Conservation (phyloP, 2,329 filamentous ascomycete species). For the Colletotrichum neosansevieriae region DNA sequence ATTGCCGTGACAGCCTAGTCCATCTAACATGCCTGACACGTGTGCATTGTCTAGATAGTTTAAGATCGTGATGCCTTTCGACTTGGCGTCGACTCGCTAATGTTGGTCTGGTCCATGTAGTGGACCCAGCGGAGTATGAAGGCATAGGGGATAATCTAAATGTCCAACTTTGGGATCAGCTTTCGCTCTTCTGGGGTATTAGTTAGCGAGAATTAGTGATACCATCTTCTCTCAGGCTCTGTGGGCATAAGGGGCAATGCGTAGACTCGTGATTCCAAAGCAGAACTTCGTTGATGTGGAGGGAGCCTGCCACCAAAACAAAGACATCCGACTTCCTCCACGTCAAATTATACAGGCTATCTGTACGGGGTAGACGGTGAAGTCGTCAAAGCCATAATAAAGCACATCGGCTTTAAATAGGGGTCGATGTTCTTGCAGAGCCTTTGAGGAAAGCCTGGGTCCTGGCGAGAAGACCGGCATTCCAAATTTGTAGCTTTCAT, state of each 20-base stretch:
- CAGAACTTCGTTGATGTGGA: not conserved
- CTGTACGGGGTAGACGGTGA: not conserved
- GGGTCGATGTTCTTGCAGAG: not conserved
- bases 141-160: constrained; percentile 67
- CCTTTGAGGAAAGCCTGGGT: not conserved
- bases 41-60: constrained; percentile 11
- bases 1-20: constrained; percentile 26
- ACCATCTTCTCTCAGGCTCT: constrained; percentile 7
- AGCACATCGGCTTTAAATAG: constrained; percentile 22
- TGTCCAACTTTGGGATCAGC: constrained; percentile 67
- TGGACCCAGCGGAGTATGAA: constrained; percentile 68
- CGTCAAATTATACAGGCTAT: not conserved
- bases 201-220: constrained; percentile 60
- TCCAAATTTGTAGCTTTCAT: not conserved
- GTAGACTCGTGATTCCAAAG: not conserved
- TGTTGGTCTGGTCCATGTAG: constrained; percentile 66
- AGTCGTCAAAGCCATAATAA: constrained; percentile 20
- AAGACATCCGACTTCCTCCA: not conserved
- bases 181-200: constrained; percentile 63
- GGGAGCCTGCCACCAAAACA: not conserved
- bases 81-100: constrained; percentile 53
- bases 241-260: constrained; percentile 10
- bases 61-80: not conserved
- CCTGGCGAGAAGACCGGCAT: not conserved
- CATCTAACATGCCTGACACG: constrained; percentile 30